Base-by-base conservation (phyloP, 352 stramenopile species). In the Phytophthora macrochlamydospora region DNA sequence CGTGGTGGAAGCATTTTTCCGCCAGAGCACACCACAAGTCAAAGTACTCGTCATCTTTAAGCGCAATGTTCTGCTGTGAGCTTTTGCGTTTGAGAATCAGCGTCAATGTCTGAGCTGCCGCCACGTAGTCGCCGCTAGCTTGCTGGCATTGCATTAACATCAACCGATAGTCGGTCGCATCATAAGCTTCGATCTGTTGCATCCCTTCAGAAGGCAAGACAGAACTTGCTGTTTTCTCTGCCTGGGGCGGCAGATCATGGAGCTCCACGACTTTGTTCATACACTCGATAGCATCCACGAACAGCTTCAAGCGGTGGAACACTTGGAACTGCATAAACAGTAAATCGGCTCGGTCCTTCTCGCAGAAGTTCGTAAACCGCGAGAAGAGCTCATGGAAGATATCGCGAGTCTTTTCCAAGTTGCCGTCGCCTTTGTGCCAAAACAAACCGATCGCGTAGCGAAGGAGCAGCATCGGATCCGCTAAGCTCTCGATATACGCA, bases 81-180 rank as follows among this genome's bases (percentile, higher is more conserved):
- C 46, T 53, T 30, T 77, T 79, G 18, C 51, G 49, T 24, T 73
- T 69, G 7, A 92, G 56, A 24, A 90, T 59, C 1, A 67, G 58
- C 11, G 74, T 62, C 32, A 92, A 80, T 7, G 74, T 88, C 31
- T 71, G 52, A 1, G 81, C 79, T 32, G 84, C 80, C n/a, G 75
- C 64, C 3, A 85, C 43, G 51, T 80, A 89, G 51, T 92, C 80
- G 0, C 81, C 80, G 42, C 73, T 83, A 3, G 66, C 67, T 45
- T 92, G 81, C 43, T 91, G 84, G 33, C 78, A 85, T 42, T 89
- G 76, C 78, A 90, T 78, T 29, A 90, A 42, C 79, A 92, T 91
- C 51, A 92, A 54, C 6, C 75, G 57, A 50, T 90, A 91, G 51
- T 92, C 81, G 0, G 30, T 51, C 0, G 52, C 32, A 18, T 89